phyloP scores from a whole-genome alignment of 1,284 basidiomycete species.

The Austropuccinia psidii region DNA sequence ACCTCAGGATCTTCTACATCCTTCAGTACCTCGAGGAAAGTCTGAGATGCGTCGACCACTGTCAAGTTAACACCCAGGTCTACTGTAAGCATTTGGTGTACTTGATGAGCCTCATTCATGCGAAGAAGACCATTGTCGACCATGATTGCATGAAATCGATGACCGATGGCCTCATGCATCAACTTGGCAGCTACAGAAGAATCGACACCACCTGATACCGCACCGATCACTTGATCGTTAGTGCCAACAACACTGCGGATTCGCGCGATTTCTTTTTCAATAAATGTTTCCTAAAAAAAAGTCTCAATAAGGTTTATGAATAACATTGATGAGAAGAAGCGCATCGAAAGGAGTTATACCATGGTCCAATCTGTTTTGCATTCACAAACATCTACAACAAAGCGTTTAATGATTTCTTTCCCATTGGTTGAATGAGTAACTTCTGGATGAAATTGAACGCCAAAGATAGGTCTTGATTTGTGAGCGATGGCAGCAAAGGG shows the following conservation, averaged over 20 bases:
- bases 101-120: conserved; percentile 81
- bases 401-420: conserved; percentile 80
- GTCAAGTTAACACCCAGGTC: conserved; percentile 95
- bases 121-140: conserved; percentile 98
- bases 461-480: conserved; percentile 79
- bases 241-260: conserved; percentile 93
- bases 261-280: conserved; percentile 89
- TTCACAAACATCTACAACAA: conserved; percentile 75
- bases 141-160: conserved; percentile 99
- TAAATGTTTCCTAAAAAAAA: conserved; percentile 73
- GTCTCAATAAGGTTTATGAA: neutral
- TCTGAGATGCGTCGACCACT: conserved; percentile 87
- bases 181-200: conserved; percentile 96
- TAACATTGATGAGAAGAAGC: conserved; percentile 11
- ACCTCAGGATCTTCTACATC: conserved; percentile 92
- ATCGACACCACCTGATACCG: conserved; percentile 95
- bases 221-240: conserved; percentile 92
- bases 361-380: conserved; percentile 88
- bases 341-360: conserved; percentile 52
- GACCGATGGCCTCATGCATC: conserved; percentile 99
- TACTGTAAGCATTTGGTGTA: conserved; percentile 88
- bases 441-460: conserved; percentile 98
- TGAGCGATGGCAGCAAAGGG: conserved; percentile 93
- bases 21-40: conserved; percentile 80
- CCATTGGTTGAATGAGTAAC: conserved; percentile 90